Base-by-base conservation (phyloP, 805 yeast species). In the Hemisphaericaspora nanyangensis region DNA sequence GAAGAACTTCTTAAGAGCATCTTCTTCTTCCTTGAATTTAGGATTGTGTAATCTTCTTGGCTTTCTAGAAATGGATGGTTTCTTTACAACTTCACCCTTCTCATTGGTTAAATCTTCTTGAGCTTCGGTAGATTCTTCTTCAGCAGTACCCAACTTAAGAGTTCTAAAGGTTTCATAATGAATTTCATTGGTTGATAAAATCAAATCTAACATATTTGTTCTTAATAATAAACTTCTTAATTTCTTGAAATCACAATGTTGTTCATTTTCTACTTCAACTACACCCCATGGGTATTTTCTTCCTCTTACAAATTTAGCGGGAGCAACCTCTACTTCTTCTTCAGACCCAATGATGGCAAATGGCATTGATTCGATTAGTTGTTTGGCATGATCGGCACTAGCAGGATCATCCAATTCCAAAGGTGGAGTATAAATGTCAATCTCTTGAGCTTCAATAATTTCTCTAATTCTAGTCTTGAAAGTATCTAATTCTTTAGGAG, bases 21-120 rank as follows among this genome's bases (percentile, higher is more conserved):
- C 93, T 65, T 93, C 99, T 63, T 91, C 98, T 65, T 93, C 97
- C 63, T 89, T 84, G 71, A 85, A 93, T 65, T 87, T 85, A 35
- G 98, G 98, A 63, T 93, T 90, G 54, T 69, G 75, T 37, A 70
- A 61, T 55, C 75, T 63, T 76, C 88, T 60, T 58, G 79, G 67
- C 50, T 80, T 81, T 53, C 63, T 67, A 32, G 52, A 35, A 29
- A 45, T 39, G 3, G 55, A 43, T 19, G 56, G 43, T 45, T 60
- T 59, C 47, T 55, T 58, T 35, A 57, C 45, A 13, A 54, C 47
- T 39, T 60, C 65, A 10, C 65, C 65, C 26, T 58, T 60, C 31
- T 56, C 61, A 30, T 58, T 58, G 17, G 49, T 43, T 6, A 60
- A 52, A 51, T 58, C 50, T 20, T 42, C 48, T 15, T 50, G 55